phyloP scores from a whole-genome alignment of 2,329 filamentous ascomycete species.

The Aspergillus ustus region DNA sequence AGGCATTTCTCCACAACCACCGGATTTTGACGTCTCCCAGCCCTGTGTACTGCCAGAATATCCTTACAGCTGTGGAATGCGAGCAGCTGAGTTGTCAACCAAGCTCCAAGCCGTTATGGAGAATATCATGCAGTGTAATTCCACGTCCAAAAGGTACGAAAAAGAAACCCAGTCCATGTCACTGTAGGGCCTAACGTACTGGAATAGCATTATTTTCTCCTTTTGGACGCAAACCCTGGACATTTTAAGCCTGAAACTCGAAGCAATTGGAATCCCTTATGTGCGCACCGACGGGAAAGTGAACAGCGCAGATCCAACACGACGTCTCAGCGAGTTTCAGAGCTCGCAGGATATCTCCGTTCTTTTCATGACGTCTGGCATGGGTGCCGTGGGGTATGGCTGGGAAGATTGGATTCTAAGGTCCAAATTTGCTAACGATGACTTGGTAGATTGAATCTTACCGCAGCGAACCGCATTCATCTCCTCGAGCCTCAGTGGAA shows the following conservation, averaged over 20 bases:
- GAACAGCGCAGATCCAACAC: background rate
- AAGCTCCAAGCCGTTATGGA: background rate
- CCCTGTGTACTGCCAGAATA: background rate
- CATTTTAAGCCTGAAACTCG: background rate
- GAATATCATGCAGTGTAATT: background rate
- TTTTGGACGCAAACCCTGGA: background rate
- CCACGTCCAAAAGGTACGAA: background rate
- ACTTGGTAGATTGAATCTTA: background rate
- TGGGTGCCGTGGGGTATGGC: background rate
- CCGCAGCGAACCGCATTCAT: background rate
- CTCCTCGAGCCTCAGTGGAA: background rate
- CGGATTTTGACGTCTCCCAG: background rate
- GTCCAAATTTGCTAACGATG: background rate
- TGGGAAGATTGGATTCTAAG: background rate
- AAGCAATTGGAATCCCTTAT: background rate
- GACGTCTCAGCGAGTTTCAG: background rate
- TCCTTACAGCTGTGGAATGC: background rate
- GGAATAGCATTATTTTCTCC: background rate
- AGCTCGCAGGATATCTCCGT: background rate
- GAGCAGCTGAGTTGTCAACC: background rate
- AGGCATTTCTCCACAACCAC: background rate
- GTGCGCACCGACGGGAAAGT: background rate
- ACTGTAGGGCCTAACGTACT: rapidly evolving
- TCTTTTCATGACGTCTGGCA: background rate
- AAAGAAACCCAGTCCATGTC: background rate